Conservation (phyloP, 2,329 filamentous ascomycete genomes). For the Davidsoniella eucalypti region DNA sequence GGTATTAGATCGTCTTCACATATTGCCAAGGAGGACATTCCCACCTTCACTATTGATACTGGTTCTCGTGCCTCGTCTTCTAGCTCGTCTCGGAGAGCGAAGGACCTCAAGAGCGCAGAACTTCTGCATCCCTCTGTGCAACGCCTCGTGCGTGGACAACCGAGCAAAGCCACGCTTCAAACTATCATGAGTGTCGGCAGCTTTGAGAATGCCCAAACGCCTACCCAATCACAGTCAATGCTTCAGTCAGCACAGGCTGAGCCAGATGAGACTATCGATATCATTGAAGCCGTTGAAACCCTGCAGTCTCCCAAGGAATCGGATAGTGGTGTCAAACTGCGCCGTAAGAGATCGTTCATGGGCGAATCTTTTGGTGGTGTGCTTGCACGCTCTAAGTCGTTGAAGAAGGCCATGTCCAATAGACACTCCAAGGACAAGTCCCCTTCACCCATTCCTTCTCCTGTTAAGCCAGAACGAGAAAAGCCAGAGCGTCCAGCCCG, state of each 20-base stretch:
- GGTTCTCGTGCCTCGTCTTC: conserved; percentile 18
- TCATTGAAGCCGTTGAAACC: background rate
- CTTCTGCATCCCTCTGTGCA: conserved; percentile 18
- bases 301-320: background rate
- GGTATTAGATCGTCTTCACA: conserved; percentile 14
- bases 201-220: conserved; percentile 19
- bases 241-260: conserved; percentile 14
- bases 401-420: conserved; percentile 6
- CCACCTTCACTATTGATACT: conserved; percentile 20
- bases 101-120: conserved; percentile 22
- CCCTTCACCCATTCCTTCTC: background rate
- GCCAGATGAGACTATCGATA: background rate
- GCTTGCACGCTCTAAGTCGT: conserved; percentile 2
- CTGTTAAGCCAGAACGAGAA: background rate
- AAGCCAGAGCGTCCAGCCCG: conserved; percentile 4
- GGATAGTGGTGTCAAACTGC: conserved; percentile 6
- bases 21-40: conserved; percentile 11
- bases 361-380: conserved; percentile 4
- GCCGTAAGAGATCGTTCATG: conserved; percentile 13
- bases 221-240: conserved; percentile 12
- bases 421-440: conserved; percentile 4
- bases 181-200: conserved; percentile 36
- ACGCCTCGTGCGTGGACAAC: conserved; percentile 23
- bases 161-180: conserved; percentile 31
- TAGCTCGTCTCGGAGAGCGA: conserved; percentile 15